A percentile compares a stretch with the other conserved stretches of the same genome.
phyloP scores from a whole-genome alignment of 2,329 filamentous ascomycete genomes.

The Cercospora sojina region DNA sequence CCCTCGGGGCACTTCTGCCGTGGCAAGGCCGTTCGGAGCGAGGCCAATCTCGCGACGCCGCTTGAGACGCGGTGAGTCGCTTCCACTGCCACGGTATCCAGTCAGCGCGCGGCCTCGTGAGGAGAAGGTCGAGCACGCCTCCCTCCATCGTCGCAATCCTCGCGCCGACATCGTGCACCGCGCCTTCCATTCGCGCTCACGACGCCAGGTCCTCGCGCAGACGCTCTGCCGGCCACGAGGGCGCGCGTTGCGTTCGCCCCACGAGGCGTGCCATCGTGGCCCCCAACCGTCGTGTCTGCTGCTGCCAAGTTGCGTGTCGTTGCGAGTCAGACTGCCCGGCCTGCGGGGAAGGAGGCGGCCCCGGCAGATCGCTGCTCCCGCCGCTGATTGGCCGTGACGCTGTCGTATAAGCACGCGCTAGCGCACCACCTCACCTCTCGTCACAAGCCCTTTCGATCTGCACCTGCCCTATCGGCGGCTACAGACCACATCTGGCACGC shows the following conservation, averaged over 20 bases:
- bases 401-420: neutral
- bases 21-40: neutral
- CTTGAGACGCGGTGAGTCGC: conserved; percentile 22
- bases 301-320: neutral
- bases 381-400: neutral
- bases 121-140: neutral
- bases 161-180: neutral
- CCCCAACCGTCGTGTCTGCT: neutral
- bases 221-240: neutral
- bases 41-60: conserved; percentile 7
- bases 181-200: neutral
- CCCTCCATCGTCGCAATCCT: neutral
- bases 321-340: neutral
- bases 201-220: neutral
- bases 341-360: neutral
- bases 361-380: neutral
- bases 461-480: conserved; percentile 24
- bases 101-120: conserved; percentile 9
- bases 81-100: conserved; percentile 26
- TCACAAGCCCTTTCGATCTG: conserved; percentile 17
- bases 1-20: conserved; percentile 10
- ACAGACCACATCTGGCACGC: conserved; percentile 13
- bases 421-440: conserved; percentile 9
- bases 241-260: neutral
- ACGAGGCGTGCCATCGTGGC: neutral